Percentiles rank a stretch among this genome's conserved stretches.
These are phyloP conservation scores for Oidiodendron maius DNA, from an alignment of 495 filamentous ascomycete species.

Conservation along the genomic window DNA sequence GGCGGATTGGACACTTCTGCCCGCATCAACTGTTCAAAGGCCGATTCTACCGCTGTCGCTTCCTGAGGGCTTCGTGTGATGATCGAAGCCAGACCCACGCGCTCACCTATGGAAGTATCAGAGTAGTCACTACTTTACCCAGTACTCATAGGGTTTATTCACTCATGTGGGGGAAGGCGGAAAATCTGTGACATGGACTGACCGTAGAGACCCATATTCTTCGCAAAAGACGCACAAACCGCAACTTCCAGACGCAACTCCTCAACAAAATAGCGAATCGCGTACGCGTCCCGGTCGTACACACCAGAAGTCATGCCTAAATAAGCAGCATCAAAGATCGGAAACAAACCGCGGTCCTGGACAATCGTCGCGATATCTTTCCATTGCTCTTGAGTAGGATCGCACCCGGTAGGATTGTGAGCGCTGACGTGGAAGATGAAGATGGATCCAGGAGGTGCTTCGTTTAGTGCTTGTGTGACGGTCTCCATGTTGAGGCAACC, in stretches of 20 bases:
- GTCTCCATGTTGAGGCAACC: conserved; percentile 95
- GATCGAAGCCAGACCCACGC: conserved; percentile 90
- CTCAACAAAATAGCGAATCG: conserved; percentile 80
- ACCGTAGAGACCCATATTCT: conserved; percentile 99
- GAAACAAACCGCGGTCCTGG: conserved; percentile 79
- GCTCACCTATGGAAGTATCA: no score
- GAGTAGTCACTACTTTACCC: no score
- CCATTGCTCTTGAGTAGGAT: conserved; percentile 88
- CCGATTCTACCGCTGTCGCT: conserved; percentile 89
- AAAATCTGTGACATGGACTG: no score
- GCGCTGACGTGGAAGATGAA: conserved; percentile 92
- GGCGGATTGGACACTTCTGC: conserved; percentile 96
- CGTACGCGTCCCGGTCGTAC: conserved; percentile 83
- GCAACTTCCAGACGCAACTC: conserved; percentile 77
- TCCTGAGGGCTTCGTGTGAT: conserved; percentile 75
- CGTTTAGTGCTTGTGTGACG: conserved; percentile 80
- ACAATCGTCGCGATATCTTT: conserved; percentile 78
- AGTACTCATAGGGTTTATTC: no score
- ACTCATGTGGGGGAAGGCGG: no score
- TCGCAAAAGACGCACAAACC: conserved; percentile 89
- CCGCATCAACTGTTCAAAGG: conserved; percentile 93
- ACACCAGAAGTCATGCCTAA: conserved; percentile 92
- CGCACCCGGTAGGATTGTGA: conserved; percentile 94
- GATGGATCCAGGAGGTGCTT: conserved; percentile 73
- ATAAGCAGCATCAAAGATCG: conserved; percentile 99